These are phyloP conservation scores for Penicillium sp. DNA, from an alignment of 2,329 filamentous ascomycete species.

Conservation along the genomic window DNA sequence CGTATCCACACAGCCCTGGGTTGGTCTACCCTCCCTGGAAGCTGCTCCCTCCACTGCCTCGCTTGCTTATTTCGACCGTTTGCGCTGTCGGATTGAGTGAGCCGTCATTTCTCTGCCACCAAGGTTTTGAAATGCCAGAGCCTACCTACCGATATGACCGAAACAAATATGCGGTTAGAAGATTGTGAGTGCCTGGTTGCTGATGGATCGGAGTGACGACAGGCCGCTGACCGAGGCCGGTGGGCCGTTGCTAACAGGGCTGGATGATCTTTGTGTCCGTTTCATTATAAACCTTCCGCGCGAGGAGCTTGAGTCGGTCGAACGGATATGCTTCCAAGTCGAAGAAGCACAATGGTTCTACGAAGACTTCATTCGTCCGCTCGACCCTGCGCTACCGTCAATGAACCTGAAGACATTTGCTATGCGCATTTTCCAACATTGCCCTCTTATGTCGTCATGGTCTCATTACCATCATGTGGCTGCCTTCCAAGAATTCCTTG, in stretches of 20 bases:
- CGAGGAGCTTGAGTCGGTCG: constrained; percentile 84
- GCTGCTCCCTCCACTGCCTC: constrained; percentile 22
- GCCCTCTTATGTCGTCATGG: constrained; percentile 80
- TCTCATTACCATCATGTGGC: constrained; percentile 72
- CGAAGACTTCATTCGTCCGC: constrained; percentile 95
- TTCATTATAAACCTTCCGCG: constrained; percentile 96
- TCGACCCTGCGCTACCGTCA: constrained; percentile 79
- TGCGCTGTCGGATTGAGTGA: constrained; percentile 23
- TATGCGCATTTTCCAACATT: constrained; percentile 88
- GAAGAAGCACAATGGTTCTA: constrained; percentile 99
- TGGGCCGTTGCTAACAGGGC: constrained; percentile 56
- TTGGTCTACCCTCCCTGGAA: constrained; percentile 25
- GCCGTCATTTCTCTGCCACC: constrained; percentile 22
- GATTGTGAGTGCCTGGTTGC: constrained; percentile 65
- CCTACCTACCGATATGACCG: constrained; percentile 65
- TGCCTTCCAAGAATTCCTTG: constrained; percentile 87
- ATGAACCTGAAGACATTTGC: constrained; percentile 84
- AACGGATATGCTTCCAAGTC: constrained; percentile 96
- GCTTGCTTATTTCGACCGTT: constrained; percentile 19
- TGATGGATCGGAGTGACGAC: background rate
- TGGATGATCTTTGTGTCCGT: constrained; percentile 96
- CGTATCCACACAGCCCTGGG: constrained; percentile 7
- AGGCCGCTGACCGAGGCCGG: constrained; percentile 23
- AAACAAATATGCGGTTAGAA: constrained; percentile 79
- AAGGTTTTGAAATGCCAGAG: constrained; percentile 58